Base-by-base conservation (phyloP, 495 filamentous ascomycete species). In the Aspergillus coremiiformis region DNA sequence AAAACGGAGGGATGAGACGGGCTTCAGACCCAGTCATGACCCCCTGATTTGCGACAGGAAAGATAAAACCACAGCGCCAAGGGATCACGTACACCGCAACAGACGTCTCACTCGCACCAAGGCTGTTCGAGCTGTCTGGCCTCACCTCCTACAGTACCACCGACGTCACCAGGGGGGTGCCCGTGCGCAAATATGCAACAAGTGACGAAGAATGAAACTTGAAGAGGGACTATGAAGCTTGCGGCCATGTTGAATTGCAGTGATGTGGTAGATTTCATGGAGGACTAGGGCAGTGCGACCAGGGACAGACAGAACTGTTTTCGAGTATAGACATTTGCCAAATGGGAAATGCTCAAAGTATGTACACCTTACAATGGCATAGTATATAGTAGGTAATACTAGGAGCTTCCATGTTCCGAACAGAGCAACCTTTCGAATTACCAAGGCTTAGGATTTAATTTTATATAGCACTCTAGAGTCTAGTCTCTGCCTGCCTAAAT, bases 341-440 rank as follows among this genome's bases (percentile, higher is more conserved):
- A 49, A 57, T 41, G 54, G 49, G 39, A 57, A 57, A 26, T 53
- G 53, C 24, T 57, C 54, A 46, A 49, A 57, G 49, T 49, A 57
- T 3, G 37, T 7, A 57, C 19, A 0, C 54, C 54, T 24, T 57
- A 57, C 20, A 57, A 30, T 12, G 53, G 22, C 54, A 57, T 57
- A 1, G 50, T 57, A 30, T 57, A n/a, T n/a, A n/a, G n/a, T n/a
- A n/a, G n/a, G n/a, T n/a, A n/a, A n/a, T n/a, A n/a, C n/a, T n/a
- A n/a, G n/a, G n/a, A n/a, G n/a, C n/a, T n/a, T n/a, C n/a, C n/a
- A n/a, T n/a, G n/a, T n/a, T n/a, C n/a, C n/a, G n/a, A n/a, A n/a
- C n/a, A n/a, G n/a, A n/a, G n/a, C n/a, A n/a, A n/a, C n/a, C n/a
- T n/a, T n/a, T n/a, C n/a, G n/a, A n/a, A n/a, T n/a, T n/a, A n/a